Evolutionary conservation across 2,329 filamentous ascomycete species (phyloP).

Genomic region (Cladorrhinum sp.): DNA sequence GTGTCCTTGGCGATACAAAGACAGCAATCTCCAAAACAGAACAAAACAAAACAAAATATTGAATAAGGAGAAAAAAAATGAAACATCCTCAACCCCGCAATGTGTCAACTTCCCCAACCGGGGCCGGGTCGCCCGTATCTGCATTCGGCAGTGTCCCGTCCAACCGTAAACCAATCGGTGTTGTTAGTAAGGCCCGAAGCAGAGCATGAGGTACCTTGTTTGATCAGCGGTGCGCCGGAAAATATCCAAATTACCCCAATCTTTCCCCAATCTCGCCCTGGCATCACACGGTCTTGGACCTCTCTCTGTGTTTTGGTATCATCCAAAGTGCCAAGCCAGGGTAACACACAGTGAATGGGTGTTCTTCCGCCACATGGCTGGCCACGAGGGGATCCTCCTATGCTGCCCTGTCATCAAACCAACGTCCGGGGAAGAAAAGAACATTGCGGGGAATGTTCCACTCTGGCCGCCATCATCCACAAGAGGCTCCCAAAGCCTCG

Average conservation of each 20-base stretch:
- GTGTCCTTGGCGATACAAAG: slow-evolving; percentile 8
- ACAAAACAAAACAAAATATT: slow-evolving; percentile 1
- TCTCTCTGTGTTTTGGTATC: slow-evolving; percentile 10
- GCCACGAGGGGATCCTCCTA: background rate
- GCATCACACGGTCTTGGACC: slow-evolving; percentile 13
- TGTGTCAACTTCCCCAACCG: slow-evolving; percentile 12
- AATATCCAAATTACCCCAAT: slow-evolving; percentile 31
- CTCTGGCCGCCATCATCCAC: slow-evolving; percentile 15
- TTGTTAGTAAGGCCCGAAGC: slow-evolving; percentile 17
- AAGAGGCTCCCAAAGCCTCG: slow-evolving; percentile 6
- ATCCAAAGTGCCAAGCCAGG: slow-evolving; percentile 29
- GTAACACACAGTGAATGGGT: background rate
- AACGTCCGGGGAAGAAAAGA: slow-evolving; percentile 1
- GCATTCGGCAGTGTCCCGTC: slow-evolving; percentile 25
- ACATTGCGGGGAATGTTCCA: slow-evolving; percentile 23
- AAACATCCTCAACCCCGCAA: slow-evolving; percentile 4
- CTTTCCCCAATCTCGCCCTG: slow-evolving; percentile 15
- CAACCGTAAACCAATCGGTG: slow-evolving; percentile 24
- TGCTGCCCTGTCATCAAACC: slow-evolving; percentile 6
- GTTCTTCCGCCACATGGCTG: slow-evolving; percentile 15
- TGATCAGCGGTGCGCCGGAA: slow-evolving; percentile 22
- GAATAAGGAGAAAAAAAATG: too few relatives aligned
- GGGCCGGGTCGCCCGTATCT: slow-evolving; percentile 19
- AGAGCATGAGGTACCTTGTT: slow-evolving; percentile 6
- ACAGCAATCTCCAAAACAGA: background rate